Percentiles rank a stretch among this genome's conserved stretches.
Evolutionary conservation across 345 rosid species (phyloP).

Genomic region (Salix exigua): DNA sequence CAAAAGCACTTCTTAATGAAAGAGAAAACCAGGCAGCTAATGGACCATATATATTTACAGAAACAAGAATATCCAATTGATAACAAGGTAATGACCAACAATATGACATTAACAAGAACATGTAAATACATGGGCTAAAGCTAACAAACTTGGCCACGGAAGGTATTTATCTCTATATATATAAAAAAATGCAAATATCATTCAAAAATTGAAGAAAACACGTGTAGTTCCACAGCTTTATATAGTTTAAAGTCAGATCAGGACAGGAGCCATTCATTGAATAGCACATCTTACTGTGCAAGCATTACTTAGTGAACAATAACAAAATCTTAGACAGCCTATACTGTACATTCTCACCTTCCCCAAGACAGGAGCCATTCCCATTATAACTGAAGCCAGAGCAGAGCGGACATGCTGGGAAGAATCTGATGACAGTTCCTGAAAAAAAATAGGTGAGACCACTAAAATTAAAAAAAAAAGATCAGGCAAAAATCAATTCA

Average conservation of each 20-base stretch:
- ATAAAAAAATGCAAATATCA: neutral
- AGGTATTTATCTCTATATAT: neutral
- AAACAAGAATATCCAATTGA: neutral
- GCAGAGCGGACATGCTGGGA: slow-evolving; percentile 99
- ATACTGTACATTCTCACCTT: slow-evolving; percentile 27
- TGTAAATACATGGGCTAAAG: neutral
- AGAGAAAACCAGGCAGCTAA: neutral
- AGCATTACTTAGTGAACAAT: neutral
- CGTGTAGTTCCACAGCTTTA: neutral
- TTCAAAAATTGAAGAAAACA: neutral
- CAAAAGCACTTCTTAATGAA: neutral
- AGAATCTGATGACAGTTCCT: slow-evolving; percentile 96
- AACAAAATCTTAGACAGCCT: neutral
- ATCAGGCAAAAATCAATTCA: neutral
- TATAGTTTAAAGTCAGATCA: neutral
- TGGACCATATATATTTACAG: neutral
- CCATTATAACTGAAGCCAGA: slow-evolving; percentile 98
- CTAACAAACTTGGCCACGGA: neutral
- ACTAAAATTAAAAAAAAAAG: neutral
- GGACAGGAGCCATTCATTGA: neutral
- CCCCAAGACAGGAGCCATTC: slow-evolving; percentile 92
- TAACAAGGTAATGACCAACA: neutral
- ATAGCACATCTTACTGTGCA: neutral
- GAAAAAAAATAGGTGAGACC: slow-evolving; percentile 17
- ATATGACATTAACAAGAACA: neutral